Evolutionary conservation across 23 red algal genomes (phyloP).

Genomic region (Gracilaria gracilis): DNA sequence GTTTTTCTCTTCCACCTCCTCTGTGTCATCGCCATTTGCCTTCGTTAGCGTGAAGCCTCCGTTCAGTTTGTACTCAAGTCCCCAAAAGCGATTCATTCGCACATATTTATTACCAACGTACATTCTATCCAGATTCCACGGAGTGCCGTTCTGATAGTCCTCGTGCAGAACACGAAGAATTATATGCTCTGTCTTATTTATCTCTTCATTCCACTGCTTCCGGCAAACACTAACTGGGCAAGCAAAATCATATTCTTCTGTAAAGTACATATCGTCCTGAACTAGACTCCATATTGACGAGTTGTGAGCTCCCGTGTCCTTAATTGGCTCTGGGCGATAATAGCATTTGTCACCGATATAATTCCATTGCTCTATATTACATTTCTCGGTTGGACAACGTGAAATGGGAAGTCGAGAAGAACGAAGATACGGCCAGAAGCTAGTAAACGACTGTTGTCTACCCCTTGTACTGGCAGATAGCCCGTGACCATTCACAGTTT

Average conservation of each 20-base stretch:
- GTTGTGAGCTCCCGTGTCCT: slow-evolving; percentile 40
- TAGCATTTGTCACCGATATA: slow-evolving; percentile 58
- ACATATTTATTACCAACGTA: slow-evolving; percentile 55
- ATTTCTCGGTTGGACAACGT: slow-evolving; percentile 7
- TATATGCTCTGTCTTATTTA: slow-evolving; percentile 40
- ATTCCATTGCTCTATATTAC: slow-evolving; percentile 31
- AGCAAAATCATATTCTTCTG: slow-evolving; percentile 45
- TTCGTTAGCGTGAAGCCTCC: slow-evolving; percentile 51
- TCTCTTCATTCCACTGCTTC: slow-evolving; percentile 61
- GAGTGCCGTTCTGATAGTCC: slow-evolving; percentile 38
- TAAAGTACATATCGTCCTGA: slow-evolving; percentile 38
- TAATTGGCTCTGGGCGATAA: slow-evolving; percentile 29
- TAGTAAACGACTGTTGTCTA: neutral
- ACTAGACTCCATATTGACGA: slow-evolving; percentile 55
- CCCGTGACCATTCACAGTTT: neutral
- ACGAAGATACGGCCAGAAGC: neutral
- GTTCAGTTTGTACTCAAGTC: slow-evolving; percentile 58
- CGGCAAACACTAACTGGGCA: slow-evolving; percentile 48
- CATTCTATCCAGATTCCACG: slow-evolving; percentile 60
- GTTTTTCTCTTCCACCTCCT: slow-evolving; percentile 42
- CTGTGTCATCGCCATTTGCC: slow-evolving; percentile 4
- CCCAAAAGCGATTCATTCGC: slow-evolving; percentile 54
- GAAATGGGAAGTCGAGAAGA: neutral
- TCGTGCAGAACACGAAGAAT: slow-evolving; percentile 33
- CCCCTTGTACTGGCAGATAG: neutral